phyloP scores from a whole-genome alignment of 1,284 basidiomycete species.

The Coniferiporia sulphurascens region DNA sequence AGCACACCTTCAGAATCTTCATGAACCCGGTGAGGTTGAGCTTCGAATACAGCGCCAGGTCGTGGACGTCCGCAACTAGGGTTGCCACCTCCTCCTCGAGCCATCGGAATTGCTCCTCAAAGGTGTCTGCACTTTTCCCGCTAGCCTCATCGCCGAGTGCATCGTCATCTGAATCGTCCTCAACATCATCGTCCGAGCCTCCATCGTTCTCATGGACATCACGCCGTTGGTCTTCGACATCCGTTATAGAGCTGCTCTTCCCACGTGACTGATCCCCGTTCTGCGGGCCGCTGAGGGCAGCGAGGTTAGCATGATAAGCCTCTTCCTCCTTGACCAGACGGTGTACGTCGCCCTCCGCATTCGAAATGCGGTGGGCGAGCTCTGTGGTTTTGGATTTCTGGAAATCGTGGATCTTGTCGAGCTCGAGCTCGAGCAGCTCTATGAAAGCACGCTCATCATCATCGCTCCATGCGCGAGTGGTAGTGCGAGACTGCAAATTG shows the following conservation, averaged over 20 bases:
- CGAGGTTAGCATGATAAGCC: slow-evolving; percentile 31
- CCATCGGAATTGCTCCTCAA: slow-evolving; percentile 85
- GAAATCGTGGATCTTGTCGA: slow-evolving; percentile 96
- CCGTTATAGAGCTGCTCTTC: slow-evolving; percentile 25
- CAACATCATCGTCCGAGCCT: slow-evolving; percentile 51
- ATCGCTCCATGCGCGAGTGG: slow-evolving; percentile 61
- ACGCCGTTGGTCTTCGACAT: slow-evolving; percentile 55
- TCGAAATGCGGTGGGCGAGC: slow-evolving; percentile 72
- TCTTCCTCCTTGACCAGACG: slow-evolving; percentile 65
- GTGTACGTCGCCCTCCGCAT: slow-evolving; percentile 77
- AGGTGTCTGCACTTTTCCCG: slow-evolving; percentile 66
- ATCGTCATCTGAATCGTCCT: slow-evolving; percentile 23
- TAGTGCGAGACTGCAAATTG: slow-evolving; percentile 48
- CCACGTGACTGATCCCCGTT: background rate
- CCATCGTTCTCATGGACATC: slow-evolving; percentile 59
- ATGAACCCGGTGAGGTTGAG: slow-evolving; percentile 98
- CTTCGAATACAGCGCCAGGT: slow-evolving; percentile 92
- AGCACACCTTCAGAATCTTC: slow-evolving; percentile 88
- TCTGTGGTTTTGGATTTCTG: slow-evolving; percentile 91
- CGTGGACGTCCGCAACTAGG: slow-evolving; percentile 97
- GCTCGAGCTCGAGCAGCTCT: slow-evolving; percentile 74
- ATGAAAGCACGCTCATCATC: slow-evolving; percentile 82
- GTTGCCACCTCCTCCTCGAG: slow-evolving; percentile 95
- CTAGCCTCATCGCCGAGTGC: slow-evolving; percentile 45
- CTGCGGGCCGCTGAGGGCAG: slow-evolving; percentile 16